Evolutionary conservation across 139 green algal species (phyloP), one percentile per base, ranked within the genome.

Genomic region (Zygnema circumcarinatum): DNA sequence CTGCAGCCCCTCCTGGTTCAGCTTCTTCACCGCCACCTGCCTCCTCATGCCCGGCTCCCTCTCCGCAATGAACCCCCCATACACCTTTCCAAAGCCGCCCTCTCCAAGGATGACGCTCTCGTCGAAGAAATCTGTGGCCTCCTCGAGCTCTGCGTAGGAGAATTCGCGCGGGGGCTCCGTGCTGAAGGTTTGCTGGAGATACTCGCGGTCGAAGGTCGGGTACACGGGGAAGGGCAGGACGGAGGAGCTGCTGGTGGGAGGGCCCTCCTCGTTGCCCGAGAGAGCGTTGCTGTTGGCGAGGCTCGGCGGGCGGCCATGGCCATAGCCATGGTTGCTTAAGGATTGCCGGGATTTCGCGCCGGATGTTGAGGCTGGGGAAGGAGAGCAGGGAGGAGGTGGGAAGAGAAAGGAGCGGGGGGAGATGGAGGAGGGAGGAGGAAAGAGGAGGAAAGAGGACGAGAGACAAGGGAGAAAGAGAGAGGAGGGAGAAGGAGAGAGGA

Each of bases 1-100:
- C 42, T 89, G 84, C 25, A 78, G 52, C 1, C 84, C 84, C 25
- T 89, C 84, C 3, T 78, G 40, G 38, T 89, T 78, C 16, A 89
- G 74, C 73, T 88, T 75, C 76, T 89, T 89, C 25, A 89, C 76
- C 40, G 84, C 83, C 39, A 88, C 83, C 75, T 84, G 53, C 20
- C 67, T 41, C 36, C 62, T 47, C 21, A 29, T 62, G 35, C 38
- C 53, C 42, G 39, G 20, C 22, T 81, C 41, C 53, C 42, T 52
- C 53, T 81, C 80, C 0, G 25, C 25, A 41, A 88, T 31, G 39
- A 41, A 2, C 74, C 75, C 83, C 21, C 54, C 31, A 54, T 88
- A 88, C 21, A 88, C 83, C 40, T 81, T 73, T 62, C 83, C 83
- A 76, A 56, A 88, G 1, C 83, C 83, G 1, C 83, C 83, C 74